Conservation (phyloP, 768 basidiomycete genomes). For the Boletus speciosus region DNA sequence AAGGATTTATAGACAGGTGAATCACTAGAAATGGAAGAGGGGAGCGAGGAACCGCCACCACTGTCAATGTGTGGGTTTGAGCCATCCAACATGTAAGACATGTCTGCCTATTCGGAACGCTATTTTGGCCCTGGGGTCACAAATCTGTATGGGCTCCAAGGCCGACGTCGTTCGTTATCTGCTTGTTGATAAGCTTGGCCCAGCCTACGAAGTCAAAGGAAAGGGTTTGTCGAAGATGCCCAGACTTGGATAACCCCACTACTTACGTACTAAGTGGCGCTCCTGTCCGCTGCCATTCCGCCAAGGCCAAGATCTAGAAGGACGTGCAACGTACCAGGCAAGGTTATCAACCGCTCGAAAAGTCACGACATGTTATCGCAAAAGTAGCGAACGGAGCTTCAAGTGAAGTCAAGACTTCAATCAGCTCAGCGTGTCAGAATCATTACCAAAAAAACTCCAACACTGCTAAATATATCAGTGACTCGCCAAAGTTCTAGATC, state of each 20-base stretch:
- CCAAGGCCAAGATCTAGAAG: not conserved
- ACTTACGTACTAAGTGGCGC: conserved; percentile 12
- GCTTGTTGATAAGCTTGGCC: not conserved
- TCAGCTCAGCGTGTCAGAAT: no score
- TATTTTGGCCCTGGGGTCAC: not conserved
- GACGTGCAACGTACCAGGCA: not conserved
- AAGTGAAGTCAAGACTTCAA: no score
- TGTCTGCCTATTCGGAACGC: not conserved
- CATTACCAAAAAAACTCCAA: not conserved
- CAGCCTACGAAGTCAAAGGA: not conserved
- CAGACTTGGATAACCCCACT: not conserved
- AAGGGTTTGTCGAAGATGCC: not conserved
- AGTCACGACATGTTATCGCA: not conserved
- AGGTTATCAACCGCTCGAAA: not conserved
- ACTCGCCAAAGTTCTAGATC: not conserved
- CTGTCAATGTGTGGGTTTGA: conserved; percentile 62
- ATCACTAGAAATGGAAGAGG: conserved; percentile 45
- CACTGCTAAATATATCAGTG: not conserved
- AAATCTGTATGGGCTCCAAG: not conserved
- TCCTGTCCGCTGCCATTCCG: not conserved
- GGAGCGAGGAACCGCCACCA: conserved; percentile 75
- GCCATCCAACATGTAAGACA: conserved; percentile 41
- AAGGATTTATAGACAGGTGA: conserved; percentile 2
- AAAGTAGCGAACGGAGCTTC: not conserved
- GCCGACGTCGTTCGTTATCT: not conserved